phyloP scores from a whole-genome alignment of 495 filamentous ascomycete genomes.

The Cercophora samala region DNA sequence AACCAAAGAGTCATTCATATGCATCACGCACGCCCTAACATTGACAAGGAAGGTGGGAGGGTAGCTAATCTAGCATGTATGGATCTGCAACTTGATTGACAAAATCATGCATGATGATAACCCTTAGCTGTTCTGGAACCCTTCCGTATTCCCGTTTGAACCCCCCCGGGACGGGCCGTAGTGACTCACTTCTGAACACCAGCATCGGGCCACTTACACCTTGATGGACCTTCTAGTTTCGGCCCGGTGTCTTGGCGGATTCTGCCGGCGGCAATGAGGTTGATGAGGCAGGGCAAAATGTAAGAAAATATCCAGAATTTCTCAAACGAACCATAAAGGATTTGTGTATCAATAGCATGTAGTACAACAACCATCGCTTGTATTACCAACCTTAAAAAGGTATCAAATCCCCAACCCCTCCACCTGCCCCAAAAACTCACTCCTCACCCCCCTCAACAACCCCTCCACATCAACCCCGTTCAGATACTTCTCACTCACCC shows the following conservation, averaged over 20 bases:
- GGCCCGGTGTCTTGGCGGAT: not conserved
- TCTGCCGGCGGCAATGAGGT: not conserved
- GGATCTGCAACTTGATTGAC: no score
- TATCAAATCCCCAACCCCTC: conserved; percentile 37
- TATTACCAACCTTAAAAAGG: no score
- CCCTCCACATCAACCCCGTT: conserved; percentile 80
- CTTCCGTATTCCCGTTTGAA: not conserved
- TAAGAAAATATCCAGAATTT: no score
- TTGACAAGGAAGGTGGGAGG: not conserved
- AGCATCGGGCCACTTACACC: not conserved
- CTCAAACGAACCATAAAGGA: not conserved
- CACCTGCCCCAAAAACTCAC: conserved; percentile 44
- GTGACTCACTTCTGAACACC: not conserved
- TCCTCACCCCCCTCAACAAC: conserved; percentile 59
- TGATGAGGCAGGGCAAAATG: not conserved
- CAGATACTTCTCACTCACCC: conserved; percentile 87
- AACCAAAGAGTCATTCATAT: not conserved
- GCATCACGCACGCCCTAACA: not conserved
- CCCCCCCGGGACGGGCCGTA: not conserved
- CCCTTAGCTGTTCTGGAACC: not conserved
- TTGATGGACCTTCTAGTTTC: no score
- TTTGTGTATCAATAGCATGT: no score
- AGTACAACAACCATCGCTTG: no score
- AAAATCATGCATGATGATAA: not conserved
- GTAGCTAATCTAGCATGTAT: not conserved